Conservation (phyloP, 2,329 filamentous ascomycete genomes). For the Diaporthe sp. region DNA sequence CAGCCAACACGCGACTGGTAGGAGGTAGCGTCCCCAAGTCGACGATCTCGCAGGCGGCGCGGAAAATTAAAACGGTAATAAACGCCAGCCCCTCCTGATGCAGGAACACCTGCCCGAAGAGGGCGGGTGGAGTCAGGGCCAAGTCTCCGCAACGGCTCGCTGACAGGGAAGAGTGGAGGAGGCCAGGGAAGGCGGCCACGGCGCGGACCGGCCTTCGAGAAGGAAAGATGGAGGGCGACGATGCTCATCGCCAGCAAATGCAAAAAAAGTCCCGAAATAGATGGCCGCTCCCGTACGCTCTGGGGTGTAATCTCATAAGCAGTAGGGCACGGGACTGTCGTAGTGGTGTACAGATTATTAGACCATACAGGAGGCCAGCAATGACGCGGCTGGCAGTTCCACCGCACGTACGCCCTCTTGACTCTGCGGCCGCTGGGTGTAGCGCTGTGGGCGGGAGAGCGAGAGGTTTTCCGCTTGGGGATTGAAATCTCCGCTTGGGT, state of each 20-base stretch:
- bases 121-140: conserved; percentile 14
- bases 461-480: conserved; percentile 34
- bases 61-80: conserved; percentile 31
- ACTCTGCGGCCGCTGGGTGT: conserved; percentile 14
- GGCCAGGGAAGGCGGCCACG: conserved; percentile 14
- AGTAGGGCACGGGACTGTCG: conserved; percentile 8
- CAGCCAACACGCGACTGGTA: not conserved
- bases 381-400: conserved; percentile 19
- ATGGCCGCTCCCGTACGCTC: conserved; percentile 1
- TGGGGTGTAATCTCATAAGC: conserved; percentile 16
- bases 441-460: conserved; percentile 24
- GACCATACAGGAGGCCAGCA: not conserved
- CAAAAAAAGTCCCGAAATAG: conserved; percentile 25
- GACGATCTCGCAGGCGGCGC: conserved; percentile 22
- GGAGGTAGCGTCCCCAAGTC: conserved; percentile 18
- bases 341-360: not conserved
- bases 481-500: conserved; percentile 37
- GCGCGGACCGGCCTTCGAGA: conserved; percentile 33
- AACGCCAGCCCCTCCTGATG: conserved; percentile 36
- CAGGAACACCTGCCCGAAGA: conserved; percentile 36
- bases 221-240: conserved; percentile 27
- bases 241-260: conserved; percentile 15
- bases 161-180: conserved; percentile 31
- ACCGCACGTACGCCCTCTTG: not conserved
- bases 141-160: conserved; percentile 30